Percentiles rank a stretch among this genome's conserved stretches.
Evolutionary conservation across 176 grass and related monocot species (phyloP).

Genomic region (Raddia distichophylla): DNA sequence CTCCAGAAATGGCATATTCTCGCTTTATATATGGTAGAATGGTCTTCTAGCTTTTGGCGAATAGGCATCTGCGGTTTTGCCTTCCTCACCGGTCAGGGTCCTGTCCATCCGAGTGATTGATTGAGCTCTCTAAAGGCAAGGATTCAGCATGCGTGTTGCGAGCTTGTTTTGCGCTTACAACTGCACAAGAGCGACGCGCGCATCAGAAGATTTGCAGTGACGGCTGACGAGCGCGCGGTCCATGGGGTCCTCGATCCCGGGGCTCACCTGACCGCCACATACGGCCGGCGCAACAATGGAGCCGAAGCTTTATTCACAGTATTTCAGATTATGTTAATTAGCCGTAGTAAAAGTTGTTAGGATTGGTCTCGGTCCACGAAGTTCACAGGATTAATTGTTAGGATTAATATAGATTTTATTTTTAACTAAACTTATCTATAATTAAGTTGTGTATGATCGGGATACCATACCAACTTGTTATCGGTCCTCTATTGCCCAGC

Average conservation of each 20-base stretch:
- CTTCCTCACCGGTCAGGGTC: neutral
- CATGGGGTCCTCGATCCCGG: neutral
- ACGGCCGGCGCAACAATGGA: neutral
- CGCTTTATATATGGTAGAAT: neutral
- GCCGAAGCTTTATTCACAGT: too few species aligned
- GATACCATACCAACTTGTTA: too few species aligned
- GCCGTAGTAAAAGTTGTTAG: neutral
- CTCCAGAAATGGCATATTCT: conserved; percentile 18
- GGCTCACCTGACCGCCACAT: neutral
- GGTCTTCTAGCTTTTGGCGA: neutral
- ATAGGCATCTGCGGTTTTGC: conserved; percentile 10
- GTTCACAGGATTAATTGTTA: neutral
- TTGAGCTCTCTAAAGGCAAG: neutral
- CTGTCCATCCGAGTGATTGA: neutral
- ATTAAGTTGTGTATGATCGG: too few species aligned
- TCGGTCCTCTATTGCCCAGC: too few species aligned
- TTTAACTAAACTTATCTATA: too few species aligned
- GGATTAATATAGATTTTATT: too few species aligned
- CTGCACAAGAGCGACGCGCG: neutral
- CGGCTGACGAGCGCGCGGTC: neutral
- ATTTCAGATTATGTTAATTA: too few species aligned
- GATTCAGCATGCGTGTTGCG: neutral
- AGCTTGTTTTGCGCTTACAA: neutral
- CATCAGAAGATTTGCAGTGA: neutral
- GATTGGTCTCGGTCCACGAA: neutral